These are phyloP conservation scores for Pythium sukuiense DNA, from an alignment of 352 stramenopile species.

Conservation along the genomic window DNA sequence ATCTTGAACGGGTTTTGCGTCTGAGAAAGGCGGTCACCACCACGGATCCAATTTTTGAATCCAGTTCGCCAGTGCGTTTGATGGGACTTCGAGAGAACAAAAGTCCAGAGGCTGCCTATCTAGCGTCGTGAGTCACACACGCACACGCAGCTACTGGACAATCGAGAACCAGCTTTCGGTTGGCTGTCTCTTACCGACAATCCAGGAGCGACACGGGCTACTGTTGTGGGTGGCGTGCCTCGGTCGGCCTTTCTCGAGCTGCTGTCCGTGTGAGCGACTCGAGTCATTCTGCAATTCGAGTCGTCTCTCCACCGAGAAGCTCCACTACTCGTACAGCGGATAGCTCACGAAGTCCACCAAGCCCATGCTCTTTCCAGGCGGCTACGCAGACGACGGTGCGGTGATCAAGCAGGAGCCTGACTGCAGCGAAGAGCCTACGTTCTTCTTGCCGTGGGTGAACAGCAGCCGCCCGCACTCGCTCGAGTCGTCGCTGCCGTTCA, in stretches of 20 bases:
- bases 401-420: constrained; percentile 19
- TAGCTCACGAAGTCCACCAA: neutral
- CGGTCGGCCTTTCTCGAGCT: neutral
- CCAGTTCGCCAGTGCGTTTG: neutral
- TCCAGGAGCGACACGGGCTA: neutral
- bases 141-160: neutral
- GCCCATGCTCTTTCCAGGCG: neutral
- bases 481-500: constrained; percentile 9
- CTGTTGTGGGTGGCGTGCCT: neutral
- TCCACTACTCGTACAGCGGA: no score
- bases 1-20: neutral
- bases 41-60: neutral
- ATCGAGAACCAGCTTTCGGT: neutral
- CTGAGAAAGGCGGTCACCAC: neutral
- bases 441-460: neutral
- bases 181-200: neutral
- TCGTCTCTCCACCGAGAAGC: neutral
- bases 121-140: neutral
- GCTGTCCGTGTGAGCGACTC: neutral
- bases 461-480: neutral
- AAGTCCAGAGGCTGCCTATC: constrained; percentile 23
- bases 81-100: constrained; percentile 17
- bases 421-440: neutral
- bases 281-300: constrained; percentile 10
- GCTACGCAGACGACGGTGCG: neutral